These are phyloP conservation scores for Hymenotorrendiella dingleyae DNA, from an alignment of 2,329 filamentous ascomycete species.

Conservation along the genomic window DNA sequence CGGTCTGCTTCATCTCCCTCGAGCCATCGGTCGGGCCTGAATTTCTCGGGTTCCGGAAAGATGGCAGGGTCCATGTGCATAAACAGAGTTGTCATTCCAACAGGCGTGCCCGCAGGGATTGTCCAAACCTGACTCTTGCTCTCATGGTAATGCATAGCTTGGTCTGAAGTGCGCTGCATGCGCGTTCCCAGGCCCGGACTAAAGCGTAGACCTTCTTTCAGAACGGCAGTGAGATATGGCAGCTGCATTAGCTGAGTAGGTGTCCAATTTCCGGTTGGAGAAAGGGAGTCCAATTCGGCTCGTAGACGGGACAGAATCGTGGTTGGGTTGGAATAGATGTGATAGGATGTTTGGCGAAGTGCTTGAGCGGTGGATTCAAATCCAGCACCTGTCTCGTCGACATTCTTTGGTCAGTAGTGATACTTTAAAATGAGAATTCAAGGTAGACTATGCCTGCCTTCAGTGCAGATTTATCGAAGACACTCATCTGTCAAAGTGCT, in stretches of 20 bases:
- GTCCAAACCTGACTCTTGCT: no score
- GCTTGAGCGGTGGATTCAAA: background rate
- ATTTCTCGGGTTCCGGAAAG: slow-evolving; percentile 33
- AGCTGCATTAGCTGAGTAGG: background rate
- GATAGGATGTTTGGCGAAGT: background rate
- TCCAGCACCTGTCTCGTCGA: background rate
- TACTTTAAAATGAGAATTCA: no score
- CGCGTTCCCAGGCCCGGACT: slow-evolving; percentile 27
- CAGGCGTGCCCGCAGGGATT: slow-evolving; percentile 29
- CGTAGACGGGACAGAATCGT: background rate
- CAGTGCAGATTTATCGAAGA: no score
- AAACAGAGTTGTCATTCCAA: slow-evolving; percentile 34
- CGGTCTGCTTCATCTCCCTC: background rate
- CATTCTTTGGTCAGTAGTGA: no score
- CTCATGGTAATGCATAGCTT: slow-evolving; percentile 14
- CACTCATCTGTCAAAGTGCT: no score
- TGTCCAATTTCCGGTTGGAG: background rate
- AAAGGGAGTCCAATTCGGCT: background rate
- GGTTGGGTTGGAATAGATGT: background rate
- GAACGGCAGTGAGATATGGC: background rate
- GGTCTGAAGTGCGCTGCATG: slow-evolving; percentile 25
- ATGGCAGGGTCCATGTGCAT: slow-evolving; percentile 35
- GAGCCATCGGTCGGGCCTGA: slow-evolving; percentile 37
- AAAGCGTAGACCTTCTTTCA: slow-evolving; percentile 7
- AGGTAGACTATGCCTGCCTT: no score